Conservation (phyloP, 257 asterid genomes). For the Solanum paucissectum region DNA sequence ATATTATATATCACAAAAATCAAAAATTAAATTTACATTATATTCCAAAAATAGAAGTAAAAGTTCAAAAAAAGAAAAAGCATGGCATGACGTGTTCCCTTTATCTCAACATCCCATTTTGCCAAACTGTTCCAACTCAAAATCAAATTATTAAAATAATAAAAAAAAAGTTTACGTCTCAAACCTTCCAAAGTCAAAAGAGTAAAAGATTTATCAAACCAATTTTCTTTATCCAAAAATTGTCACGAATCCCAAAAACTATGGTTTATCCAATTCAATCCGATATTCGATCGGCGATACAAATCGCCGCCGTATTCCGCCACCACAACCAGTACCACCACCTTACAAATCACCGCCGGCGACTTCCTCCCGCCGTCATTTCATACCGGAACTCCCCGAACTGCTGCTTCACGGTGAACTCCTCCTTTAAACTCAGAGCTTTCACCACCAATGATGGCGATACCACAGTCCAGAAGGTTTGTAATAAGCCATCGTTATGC, state of each 20-base stretch:
- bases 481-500: slow-evolving; percentile 60
- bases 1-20: not conserved
- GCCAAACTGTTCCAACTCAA: not conserved
- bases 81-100: not conserved
- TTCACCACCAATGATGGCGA: slow-evolving; percentile 32
- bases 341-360: slow-evolving; percentile 5
- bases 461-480: slow-evolving; percentile 23
- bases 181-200: not conserved
- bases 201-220: not conserved
- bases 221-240: not conserved
- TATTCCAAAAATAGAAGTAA: not conserved
- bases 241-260: not conserved
- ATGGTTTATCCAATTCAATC: slow-evolving; percentile 24
- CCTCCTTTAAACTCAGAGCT: slow-evolving; percentile 19
- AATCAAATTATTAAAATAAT: not conserved
- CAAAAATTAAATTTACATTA: no score
- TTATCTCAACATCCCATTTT: not conserved
- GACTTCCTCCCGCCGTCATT: slow-evolving; percentile 22
- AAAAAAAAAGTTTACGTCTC: not conserved
- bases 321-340: slow-evolving; percentile 25
- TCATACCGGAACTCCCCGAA: slow-evolving; percentile 23
- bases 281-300: slow-evolving; percentile 51
- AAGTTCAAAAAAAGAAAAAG: not conserved
- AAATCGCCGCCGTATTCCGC: slow-evolving; percentile 52
- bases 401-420: slow-evolving; percentile 4